A percentile compares a stretch with the other conserved stretches of the same genome.
Evolutionary conservation across 352 stramenopile genomes (phyloP).

Genomic region (Globisporangium nunn): DNA sequence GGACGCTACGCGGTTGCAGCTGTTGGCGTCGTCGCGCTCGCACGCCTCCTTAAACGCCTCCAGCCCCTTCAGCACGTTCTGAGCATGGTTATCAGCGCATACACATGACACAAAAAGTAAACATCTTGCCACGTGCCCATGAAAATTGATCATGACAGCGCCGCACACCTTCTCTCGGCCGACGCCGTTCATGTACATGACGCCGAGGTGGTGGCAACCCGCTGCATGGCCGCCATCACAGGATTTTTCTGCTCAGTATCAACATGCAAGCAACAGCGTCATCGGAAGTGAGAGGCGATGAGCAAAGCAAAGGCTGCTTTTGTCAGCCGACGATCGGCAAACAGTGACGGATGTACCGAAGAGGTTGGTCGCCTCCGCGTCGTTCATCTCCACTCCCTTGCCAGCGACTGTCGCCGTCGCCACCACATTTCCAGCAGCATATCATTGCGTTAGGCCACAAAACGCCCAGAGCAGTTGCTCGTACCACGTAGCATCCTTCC

Average conservation of each 20-base stretch:
- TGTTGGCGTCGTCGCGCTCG: slow-evolving; percentile 62
- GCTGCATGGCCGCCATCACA: slow-evolving; percentile 65
- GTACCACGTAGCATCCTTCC: background rate
- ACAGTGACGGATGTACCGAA: slow-evolving; percentile 36
- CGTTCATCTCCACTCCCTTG: slow-evolving; percentile 67
- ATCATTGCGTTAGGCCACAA: background rate
- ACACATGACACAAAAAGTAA: background rate
- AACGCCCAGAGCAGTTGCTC: background rate
- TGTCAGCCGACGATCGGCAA: background rate
- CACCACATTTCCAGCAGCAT: background rate
- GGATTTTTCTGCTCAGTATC: slow-evolving; percentile 53
- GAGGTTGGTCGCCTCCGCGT: slow-evolving; percentile 55
- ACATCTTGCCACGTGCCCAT: no score
- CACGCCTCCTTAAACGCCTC: slow-evolving; percentile 73
- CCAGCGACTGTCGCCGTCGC: slow-evolving; percentile 43
- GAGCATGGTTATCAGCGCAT: background rate
- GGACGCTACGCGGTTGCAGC: slow-evolving; percentile 75
- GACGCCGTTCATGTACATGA: slow-evolving; percentile 72
- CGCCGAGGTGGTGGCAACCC: slow-evolving; percentile 80
- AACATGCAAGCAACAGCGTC: background rate
- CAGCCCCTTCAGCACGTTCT: slow-evolving; percentile 60
- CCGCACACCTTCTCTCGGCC: slow-evolving; percentile 55
- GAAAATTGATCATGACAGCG: background rate
- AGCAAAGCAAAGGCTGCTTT: background rate
- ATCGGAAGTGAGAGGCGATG: background rate